A percentile compares a stretch with the other conserved stretches of the same genome.
These are phyloP conservation scores for Alternaria metachromatica DNA, from an alignment of 2,329 filamentous ascomycete genomes.

Conservation along the genomic window DNA sequence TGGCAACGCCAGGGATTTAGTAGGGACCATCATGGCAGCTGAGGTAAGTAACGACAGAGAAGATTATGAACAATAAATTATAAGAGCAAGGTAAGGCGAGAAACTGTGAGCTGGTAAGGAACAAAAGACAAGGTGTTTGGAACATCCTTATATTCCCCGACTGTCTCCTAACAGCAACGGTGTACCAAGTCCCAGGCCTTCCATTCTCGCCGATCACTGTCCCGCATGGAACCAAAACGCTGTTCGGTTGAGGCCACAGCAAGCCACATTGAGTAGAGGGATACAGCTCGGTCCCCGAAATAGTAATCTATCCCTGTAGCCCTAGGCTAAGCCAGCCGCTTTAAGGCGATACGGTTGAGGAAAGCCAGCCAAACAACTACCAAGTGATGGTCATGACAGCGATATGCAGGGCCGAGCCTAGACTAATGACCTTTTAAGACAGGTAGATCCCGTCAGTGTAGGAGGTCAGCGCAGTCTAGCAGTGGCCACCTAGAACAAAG, in stretches of 20 bases:
- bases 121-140: neutral
- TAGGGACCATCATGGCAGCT: slow-evolving; percentile 4
- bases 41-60: neutral
- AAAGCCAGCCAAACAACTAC: slow-evolving; percentile 1
- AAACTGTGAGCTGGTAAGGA: neutral
- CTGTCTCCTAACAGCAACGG: neutral
- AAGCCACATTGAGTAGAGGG: slow-evolving; percentile 2
- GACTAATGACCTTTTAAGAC: neutral
- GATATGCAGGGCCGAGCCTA: neutral
- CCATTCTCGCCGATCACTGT: neutral
- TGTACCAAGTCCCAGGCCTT: neutral
- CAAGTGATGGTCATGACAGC: neutral
- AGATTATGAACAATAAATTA: neutral
- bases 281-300: neutral
- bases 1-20: neutral
- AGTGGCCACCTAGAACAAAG: neutral
- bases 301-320: slow-evolving; percentile 3
- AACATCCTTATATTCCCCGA: slow-evolving; percentile 6
- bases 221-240: neutral
- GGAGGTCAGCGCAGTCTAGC: neutral
- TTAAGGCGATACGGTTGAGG: neutral
- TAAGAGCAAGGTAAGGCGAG: neutral
- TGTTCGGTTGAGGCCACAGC: neutral
- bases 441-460: neutral
- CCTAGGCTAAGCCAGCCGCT: neutral